Evolutionary conservation across 1,139 yeast species (phyloP).

Genomic region (Eremothecium sinecaudum): DNA sequence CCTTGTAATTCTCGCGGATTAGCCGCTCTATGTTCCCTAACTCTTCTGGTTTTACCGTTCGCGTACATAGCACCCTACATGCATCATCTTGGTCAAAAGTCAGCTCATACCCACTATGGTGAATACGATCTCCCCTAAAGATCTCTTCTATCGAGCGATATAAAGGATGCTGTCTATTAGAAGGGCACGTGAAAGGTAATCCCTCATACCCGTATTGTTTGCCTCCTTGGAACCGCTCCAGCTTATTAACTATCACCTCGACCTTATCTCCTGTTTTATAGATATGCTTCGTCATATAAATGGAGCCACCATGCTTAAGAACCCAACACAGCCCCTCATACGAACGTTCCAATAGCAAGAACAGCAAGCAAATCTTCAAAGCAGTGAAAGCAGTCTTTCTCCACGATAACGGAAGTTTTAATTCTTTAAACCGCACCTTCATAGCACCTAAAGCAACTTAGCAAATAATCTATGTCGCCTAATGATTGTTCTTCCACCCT

Average conservation of each 20-base stretch:
- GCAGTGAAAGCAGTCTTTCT: too few relatives aligned
- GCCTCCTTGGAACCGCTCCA: constrained; percentile 67
- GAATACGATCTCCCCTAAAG: constrained; percentile 69
- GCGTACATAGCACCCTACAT: constrained; percentile 61
- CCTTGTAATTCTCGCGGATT: constrained; percentile 62
- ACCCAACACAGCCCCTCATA: too few relatives aligned
- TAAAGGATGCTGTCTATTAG: constrained; percentile 44
- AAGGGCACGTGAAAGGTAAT: constrained; percentile 71
- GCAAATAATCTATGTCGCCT: too few relatives aligned
- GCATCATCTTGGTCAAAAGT: constrained; percentile 52
- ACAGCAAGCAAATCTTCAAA: too few relatives aligned
- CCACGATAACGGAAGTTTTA: too few relatives aligned
- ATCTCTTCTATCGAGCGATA: constrained; percentile 70
- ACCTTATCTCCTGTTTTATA: constrained; percentile 48
- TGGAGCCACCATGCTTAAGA: too few relatives aligned
- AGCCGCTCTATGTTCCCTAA: constrained; percentile 50
- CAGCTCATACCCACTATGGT: constrained; percentile 63
- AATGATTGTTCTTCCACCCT: too few relatives aligned
- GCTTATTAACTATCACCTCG: constrained; percentile 64
- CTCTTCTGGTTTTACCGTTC: constrained; percentile 43
- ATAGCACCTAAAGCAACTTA: too few relatives aligned
- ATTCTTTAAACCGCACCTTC: too few relatives aligned
- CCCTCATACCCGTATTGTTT: constrained; percentile 73
- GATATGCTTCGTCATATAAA: too few relatives aligned
- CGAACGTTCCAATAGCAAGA: too few relatives aligned